Evolutionary conservation across 352 stramenopile genomes (phyloP).

Genomic region (Globisporangium carolinianum): DNA sequence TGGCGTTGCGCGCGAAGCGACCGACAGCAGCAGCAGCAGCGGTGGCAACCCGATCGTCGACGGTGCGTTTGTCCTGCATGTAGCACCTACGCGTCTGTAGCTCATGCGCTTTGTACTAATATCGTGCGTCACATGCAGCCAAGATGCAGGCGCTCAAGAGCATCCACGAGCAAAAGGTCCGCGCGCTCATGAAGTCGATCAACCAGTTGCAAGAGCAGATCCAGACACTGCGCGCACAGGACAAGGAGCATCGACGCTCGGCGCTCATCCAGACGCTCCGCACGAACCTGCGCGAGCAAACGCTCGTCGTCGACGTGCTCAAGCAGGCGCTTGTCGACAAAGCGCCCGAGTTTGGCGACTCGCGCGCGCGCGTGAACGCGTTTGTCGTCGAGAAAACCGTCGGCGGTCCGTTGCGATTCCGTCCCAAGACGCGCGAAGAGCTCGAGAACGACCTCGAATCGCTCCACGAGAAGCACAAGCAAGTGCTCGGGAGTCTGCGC

Average conservation of each 20-base stretch:
- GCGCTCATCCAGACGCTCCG: slow-evolving; percentile 79
- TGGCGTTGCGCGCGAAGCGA: slow-evolving; percentile 24
- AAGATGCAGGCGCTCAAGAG: slow-evolving; percentile 66
- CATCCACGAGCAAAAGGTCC: slow-evolving; percentile 68
- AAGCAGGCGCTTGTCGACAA: slow-evolving; percentile 73
- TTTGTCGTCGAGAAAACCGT: slow-evolving; percentile 79
- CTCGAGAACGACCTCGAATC: slow-evolving; percentile 75
- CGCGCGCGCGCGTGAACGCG: slow-evolving; percentile 67
- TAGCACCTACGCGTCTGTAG: background rate
- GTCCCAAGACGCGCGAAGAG: slow-evolving; percentile 81
- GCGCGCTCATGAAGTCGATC: slow-evolving; percentile 83
- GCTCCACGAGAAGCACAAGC: slow-evolving; percentile 70
- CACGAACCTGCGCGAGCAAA: slow-evolving; percentile 70
- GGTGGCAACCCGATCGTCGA: slow-evolving; percentile 32
- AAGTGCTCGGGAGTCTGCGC: slow-evolving; percentile 52
- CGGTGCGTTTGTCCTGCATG: slow-evolving; percentile 14
- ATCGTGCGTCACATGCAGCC: slow-evolving; percentile 15
- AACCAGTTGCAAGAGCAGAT: slow-evolving; percentile 76
- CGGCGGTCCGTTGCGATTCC: slow-evolving; percentile 71
- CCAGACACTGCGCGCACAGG: slow-evolving; percentile 59
- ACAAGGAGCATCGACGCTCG: slow-evolving; percentile 83
- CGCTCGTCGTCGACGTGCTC: slow-evolving; percentile 79
- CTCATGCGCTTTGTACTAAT: no score
- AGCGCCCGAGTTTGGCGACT: slow-evolving; percentile 54
- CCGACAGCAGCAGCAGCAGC: slow-evolving; percentile 2